Percentiles rank a stretch among this genome's conserved stretches.
Conservation (phyloP, 352 stramenopile species). For the Phytophthora megakarya region DNA sequence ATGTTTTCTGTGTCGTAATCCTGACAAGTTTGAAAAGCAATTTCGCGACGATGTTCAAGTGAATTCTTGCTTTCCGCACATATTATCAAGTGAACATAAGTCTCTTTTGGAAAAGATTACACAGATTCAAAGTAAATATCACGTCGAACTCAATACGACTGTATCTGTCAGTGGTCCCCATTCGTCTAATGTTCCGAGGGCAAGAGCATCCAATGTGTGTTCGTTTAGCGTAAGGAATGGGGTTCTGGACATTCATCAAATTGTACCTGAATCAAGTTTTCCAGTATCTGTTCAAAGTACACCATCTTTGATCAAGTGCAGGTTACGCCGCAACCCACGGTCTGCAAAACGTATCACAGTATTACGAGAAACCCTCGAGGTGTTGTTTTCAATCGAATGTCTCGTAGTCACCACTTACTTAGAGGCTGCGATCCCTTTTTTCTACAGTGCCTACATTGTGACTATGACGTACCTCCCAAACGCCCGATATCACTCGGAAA, state of each 20-base stretch:
- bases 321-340: not conserved
- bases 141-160: not conserved
- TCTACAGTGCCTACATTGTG: conserved; percentile 22
- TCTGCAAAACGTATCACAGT: not conserved
- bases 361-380: conserved; percentile 10
- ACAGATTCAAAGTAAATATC: not conserved
- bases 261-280: conserved; percentile 1
- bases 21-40: not conserved
- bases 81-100: not conserved
- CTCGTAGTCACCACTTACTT: conserved; percentile 34
- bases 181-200: not conserved
- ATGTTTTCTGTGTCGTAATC: not conserved
- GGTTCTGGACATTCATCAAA: not conserved
- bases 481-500: conserved; percentile 5
- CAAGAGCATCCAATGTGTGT: not conserved
- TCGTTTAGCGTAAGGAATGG: not conserved
- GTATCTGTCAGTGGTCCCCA: not conserved
- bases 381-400: conserved; percentile 33
- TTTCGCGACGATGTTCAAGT: not conserved
- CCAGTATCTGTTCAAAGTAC: not conserved
- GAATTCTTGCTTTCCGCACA: conserved; percentile 4
- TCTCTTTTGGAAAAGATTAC: conserved; percentile 1
- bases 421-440: conserved; percentile 34
- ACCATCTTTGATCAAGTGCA: not conserved
- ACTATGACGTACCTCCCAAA: conserved; percentile 27